phyloP scores from a whole-genome alignment of 2,329 filamentous ascomycete genomes.

The Golovinomyces cichoracearum region DNA sequence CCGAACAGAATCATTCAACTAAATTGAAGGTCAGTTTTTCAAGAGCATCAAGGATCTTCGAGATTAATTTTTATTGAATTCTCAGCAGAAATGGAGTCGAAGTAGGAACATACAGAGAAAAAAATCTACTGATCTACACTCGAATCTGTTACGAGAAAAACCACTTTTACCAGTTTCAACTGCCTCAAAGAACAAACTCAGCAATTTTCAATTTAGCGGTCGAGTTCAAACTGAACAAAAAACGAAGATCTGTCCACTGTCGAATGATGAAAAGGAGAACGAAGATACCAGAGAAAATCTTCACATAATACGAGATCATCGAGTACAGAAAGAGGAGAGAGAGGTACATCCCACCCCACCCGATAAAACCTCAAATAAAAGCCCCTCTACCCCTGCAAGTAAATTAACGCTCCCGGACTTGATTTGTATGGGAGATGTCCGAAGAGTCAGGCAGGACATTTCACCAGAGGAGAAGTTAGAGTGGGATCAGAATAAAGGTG shows the following conservation, averaged over 20 bases:
- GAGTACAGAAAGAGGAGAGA: background rate
- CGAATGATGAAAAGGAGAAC: slow-evolving; percentile 12
- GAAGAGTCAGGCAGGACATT: slow-evolving; percentile 20
- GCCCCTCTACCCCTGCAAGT: slow-evolving; percentile 23
- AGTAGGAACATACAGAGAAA: slow-evolving; percentile 14
- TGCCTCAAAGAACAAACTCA: slow-evolving; percentile 33
- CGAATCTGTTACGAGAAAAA: slow-evolving; percentile 11
- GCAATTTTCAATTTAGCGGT: slow-evolving; percentile 26
- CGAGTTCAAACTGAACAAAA: slow-evolving; percentile 8
- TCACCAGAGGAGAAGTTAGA: slow-evolving; percentile 36
- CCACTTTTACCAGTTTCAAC: slow-evolving; percentile 20
- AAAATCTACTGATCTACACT: slow-evolving; percentile 4
- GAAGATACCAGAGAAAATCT: background rate
- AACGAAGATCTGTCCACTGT: slow-evolving; percentile 6
- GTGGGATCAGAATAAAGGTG: slow-evolving; percentile 28
- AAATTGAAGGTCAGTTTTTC: slow-evolving; percentile 9
- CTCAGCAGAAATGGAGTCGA: slow-evolving; percentile 12
- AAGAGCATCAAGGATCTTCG: background rate
- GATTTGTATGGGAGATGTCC: slow-evolving; percentile 19
- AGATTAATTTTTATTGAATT: background rate
- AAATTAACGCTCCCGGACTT: slow-evolving; percentile 33
- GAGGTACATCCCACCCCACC: background rate
- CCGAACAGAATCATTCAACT: slow-evolving; percentile 14
- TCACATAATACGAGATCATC: background rate
- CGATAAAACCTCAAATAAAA: slow-evolving; percentile 9